Base-by-base conservation (phyloP, 352 stramenopile genomes). In the Elongisporangium undulatum region DNA sequence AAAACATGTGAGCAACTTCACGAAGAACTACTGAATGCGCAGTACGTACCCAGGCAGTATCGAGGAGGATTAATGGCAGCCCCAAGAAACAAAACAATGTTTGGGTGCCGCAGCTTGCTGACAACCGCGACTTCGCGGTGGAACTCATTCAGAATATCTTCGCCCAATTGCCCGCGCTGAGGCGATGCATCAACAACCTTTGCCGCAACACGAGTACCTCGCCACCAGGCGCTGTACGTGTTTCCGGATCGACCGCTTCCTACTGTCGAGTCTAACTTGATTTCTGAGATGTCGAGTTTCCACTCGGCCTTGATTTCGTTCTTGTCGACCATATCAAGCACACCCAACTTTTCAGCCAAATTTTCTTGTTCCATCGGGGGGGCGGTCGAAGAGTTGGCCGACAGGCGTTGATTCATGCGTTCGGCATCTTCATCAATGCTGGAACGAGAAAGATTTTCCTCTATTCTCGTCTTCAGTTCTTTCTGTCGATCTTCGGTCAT, bases 51-150 rank as follows among this genome's bases (percentile, higher is more conserved):
- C 45, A 95, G 72, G 56, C 85, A 95, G 55, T 95, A 95, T 56
- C 82, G 80, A 20, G 85, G 83, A 16, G 85, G 85, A 19, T 77
- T 77, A 49, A 95, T 83, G 20, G 85, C 83, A 16, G 83, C 85
- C 20, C 85, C 85, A 13, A 95, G 75, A 63, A 95, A 95, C 55
- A 95, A 66, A 22, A 95, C 83, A 55, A 95, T 92, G 60, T 95
- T 95, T 7, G 85, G 83, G 57, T 95, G 85, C 19, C 85, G 85
- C 55, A 95, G 66, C 56, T 90, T 92, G 69, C 81, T 93, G 38
- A 93, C 85, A 34, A 94, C 82, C 7, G 85, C 82, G 22, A 94
- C 84, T 61, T 94, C 85, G 9, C 85, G 85, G 59, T 94, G 76
- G 52, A 94, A 94, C 55, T 94, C 85, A 55, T 90, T 91, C 49